Conservation (phyloP, 805 yeast genomes). For the Blastobotrys terrestris region DNA sequence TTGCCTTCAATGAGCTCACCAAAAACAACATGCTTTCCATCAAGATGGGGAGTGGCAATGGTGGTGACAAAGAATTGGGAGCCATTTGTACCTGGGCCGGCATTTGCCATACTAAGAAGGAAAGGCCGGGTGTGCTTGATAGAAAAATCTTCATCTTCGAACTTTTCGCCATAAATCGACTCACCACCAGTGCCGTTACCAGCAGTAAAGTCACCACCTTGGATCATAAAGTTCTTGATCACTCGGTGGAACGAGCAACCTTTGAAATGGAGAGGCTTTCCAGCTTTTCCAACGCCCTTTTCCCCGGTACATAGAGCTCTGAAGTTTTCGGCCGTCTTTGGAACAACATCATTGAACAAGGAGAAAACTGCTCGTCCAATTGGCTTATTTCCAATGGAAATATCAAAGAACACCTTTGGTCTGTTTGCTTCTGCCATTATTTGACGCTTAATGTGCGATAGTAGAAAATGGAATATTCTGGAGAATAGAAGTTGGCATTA, state of each 20-base stretch:
- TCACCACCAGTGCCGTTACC: slow-evolving; percentile 76
- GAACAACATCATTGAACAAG: slow-evolving; percentile 55
- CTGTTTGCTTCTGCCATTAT: slow-evolving; percentile 13
- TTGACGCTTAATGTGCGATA: neutral
- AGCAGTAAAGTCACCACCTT: slow-evolving; percentile 88
- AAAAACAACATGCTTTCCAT: slow-evolving; percentile 94
- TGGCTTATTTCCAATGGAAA: slow-evolving; percentile 61
- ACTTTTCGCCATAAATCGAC: slow-evolving; percentile 76
- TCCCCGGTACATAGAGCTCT: slow-evolving; percentile 87
- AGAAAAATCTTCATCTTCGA: slow-evolving; percentile 84
- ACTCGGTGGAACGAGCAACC: slow-evolving; percentile 88
- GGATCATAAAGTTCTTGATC: slow-evolving; percentile 84
- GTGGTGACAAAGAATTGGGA: slow-evolving; percentile 94
- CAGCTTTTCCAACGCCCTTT: slow-evolving; percentile 56
- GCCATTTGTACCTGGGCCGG: slow-evolving; percentile 94
- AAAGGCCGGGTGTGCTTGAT: slow-evolving; percentile 77
- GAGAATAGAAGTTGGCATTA: too few relatives aligned
- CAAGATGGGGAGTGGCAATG: slow-evolving; percentile 87
- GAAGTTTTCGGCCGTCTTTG: slow-evolving; percentile 87
- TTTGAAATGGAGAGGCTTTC: slow-evolving; percentile 67
- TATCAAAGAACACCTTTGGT: slow-evolving; percentile 68
- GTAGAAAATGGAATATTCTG: neutral
- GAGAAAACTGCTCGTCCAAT: slow-evolving; percentile 78
- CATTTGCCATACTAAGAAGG: slow-evolving; percentile 92
- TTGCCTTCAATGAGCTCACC: slow-evolving; percentile 85